Conservation (phyloP, 306 rosid species). For the Begonia fuchsioides region DNA sequence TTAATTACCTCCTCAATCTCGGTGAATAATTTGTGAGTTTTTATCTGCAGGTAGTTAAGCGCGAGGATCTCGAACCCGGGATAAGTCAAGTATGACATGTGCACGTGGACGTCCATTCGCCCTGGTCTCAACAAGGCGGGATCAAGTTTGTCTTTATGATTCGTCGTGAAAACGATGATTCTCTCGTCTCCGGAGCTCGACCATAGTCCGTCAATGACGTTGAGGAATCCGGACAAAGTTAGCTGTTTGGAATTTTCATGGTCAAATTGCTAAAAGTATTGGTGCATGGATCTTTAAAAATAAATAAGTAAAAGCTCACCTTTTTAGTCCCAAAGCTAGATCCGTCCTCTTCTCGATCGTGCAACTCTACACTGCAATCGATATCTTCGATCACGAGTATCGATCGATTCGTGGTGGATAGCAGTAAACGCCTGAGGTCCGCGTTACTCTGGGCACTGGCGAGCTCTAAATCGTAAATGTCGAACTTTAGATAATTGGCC, state of each 20-base stretch:
- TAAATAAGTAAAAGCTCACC: no score
- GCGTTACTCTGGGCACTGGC: constrained; percentile 6
- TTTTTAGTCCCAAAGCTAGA: no score
- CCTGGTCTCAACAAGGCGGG: constrained; percentile 47
- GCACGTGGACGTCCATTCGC: constrained; percentile 38
- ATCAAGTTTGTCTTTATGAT: constrained; percentile 22
- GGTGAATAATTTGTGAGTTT: constrained; percentile 21
- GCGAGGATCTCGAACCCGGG: constrained; percentile 23
- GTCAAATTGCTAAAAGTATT: no score
- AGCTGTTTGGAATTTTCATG: no score
- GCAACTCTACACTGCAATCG: constrained; percentile 39
- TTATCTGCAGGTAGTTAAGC: constrained; percentile 14
- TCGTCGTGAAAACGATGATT: constrained; percentile 21
- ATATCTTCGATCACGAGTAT: constrained; percentile 44
- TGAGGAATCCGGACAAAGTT: no score
- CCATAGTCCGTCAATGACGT: no score
- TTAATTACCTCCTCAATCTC: constrained; percentile 19
- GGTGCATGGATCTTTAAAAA: no score
- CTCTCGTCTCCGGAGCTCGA: constrained; percentile 25
- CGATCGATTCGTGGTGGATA: constrained; percentile 25
- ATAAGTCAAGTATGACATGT: constrained; percentile 24
- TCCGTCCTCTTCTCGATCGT: no score
- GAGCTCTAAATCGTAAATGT: no score
- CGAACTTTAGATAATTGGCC: no score
- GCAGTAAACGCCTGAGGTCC: constrained; percentile 13